Conservation (phyloP, 768 basidiomycete genomes). For the Lepiota venenata region DNA sequence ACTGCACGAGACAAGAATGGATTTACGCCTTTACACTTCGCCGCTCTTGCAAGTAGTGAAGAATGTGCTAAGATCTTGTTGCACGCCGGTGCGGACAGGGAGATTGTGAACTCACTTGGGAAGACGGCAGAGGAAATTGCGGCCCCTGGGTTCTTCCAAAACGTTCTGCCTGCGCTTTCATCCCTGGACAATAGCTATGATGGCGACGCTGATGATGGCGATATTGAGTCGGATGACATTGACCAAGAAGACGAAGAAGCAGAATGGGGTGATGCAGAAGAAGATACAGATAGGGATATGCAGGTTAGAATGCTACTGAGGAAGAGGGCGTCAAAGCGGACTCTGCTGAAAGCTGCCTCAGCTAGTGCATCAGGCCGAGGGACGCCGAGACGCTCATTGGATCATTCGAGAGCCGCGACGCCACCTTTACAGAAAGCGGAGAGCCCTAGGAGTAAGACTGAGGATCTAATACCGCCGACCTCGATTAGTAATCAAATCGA, state of each 20-base stretch:
- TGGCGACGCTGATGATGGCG: constrained; percentile 23
- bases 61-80: constrained; percentile 66
- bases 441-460: neutral
- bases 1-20: constrained; percentile 88
- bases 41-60: constrained; percentile 61
- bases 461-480: constrained; percentile 9
- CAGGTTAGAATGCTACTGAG: constrained; percentile 29
- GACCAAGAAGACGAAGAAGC: constrained; percentile 59
- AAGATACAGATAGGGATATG: constrained; percentile 20
- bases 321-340: constrained; percentile 32
- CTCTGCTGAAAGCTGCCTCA: constrained; percentile 24
- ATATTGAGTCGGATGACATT: constrained; percentile 55
- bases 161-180: constrained; percentile 24
- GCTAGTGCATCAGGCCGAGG: constrained; percentile 16
- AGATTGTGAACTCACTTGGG: constrained; percentile 71
- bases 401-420: constrained; percentile 29
- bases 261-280: constrained; percentile 17
- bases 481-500: constrained; percentile 19
- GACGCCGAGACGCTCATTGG: constrained; percentile 26
- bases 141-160: constrained; percentile 39
- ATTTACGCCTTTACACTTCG: constrained; percentile 86
- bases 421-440: constrained; percentile 19
- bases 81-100: constrained; percentile 76
- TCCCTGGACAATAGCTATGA: constrained; percentile 15
- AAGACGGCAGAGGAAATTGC: constrained; percentile 66